Percentiles rank a stretch among this genome's conserved stretches.
These are phyloP conservation scores for Arachis stenosperma DNA, from an alignment of 306 rosid species.

Conservation along the genomic window DNA sequence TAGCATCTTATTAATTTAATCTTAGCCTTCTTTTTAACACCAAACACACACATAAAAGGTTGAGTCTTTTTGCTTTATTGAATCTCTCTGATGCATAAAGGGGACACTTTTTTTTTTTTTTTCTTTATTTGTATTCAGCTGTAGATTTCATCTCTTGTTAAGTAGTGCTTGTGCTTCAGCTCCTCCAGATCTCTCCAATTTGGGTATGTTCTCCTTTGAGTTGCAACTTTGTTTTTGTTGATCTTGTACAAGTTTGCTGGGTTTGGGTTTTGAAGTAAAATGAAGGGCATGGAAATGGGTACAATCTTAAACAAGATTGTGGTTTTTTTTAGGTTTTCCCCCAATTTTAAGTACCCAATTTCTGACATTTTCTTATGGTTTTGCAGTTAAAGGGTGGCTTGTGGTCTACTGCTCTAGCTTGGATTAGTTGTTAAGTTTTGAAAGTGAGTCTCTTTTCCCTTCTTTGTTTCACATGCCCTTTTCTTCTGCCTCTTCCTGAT, in stretches of 20 bases:
- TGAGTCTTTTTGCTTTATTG: conserved; percentile 37
- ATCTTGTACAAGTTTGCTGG: too few species aligned
- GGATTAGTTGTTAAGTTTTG: conserved; percentile 18
- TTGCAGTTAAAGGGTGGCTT: conserved; percentile 46
- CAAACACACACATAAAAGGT: conserved; percentile 36
- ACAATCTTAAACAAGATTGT: neutral
- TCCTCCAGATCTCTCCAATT: conserved; percentile 48
- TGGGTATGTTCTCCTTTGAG: conserved; percentile 38
- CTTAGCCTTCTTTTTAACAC: conserved; percentile 39
- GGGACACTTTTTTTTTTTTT: conserved; percentile 6
- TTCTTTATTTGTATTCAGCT: conserved; percentile 1
- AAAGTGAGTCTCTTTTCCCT: conserved; percentile 39
- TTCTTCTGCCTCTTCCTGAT: conserved; percentile 9
- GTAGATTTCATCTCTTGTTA: conserved; percentile 31
- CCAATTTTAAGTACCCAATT: neutral
- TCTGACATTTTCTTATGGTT: conserved; percentile 18
- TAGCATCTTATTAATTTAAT: neutral
- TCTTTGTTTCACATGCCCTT: neutral
- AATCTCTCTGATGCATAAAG: conserved; percentile 18
- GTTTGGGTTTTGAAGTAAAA: neutral
- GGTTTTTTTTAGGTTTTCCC: conserved; percentile 1
- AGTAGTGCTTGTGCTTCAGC: conserved; percentile 36
- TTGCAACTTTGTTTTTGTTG: neutral
- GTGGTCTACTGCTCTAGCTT: conserved; percentile 47
- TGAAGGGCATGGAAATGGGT: conserved; percentile 4